Percentiles rank a stretch among this genome's conserved stretches.
These are phyloP conservation scores for Agaricus sinodeliciosus DNA, from an alignment of 768 basidiomycete species.

Conservation along the genomic window DNA sequence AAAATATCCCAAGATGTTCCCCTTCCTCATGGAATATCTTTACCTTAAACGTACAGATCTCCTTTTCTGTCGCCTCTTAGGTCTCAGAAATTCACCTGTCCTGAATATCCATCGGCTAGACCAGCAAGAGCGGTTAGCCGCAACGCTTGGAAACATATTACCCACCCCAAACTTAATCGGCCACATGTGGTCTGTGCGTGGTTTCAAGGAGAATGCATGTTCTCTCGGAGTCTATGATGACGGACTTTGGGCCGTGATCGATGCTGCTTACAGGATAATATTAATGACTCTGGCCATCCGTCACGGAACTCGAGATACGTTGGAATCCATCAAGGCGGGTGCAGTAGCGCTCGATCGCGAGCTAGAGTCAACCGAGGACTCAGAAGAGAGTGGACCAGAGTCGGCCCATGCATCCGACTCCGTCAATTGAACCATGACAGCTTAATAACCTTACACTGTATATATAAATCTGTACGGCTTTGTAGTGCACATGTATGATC, in stretches of 20 bases:
- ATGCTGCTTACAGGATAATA: slow-evolving; percentile 61
- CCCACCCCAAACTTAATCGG: slow-evolving; percentile 41
- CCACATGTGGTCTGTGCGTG: slow-evolving; percentile 45
- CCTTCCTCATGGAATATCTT: slow-evolving; percentile 53
- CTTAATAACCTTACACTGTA: no score
- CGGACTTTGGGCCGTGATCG: slow-evolving; percentile 59
- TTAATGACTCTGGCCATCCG: slow-evolving; percentile 52
- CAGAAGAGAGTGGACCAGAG: background rate
- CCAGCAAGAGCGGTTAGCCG: slow-evolving; percentile 21
- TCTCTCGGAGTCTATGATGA: slow-evolving; percentile 64
- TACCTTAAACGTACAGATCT: slow-evolving; percentile 52
- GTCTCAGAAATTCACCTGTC: slow-evolving; percentile 18
- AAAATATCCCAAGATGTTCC: slow-evolving; percentile 57
- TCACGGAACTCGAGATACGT: slow-evolving; percentile 28
- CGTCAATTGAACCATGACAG: background rate
- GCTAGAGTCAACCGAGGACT: background rate
- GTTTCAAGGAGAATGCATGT: slow-evolving; percentile 67
- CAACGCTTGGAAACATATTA: slow-evolving; percentile 31
- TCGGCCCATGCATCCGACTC: background rate
- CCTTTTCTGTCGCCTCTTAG: slow-evolving; percentile 48
- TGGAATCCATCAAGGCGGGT: slow-evolving; percentile 2
- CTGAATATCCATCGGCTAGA: slow-evolving; percentile 22
- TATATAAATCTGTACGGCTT: no score
- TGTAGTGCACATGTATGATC: no score
- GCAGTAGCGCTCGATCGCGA: background rate